Evolutionary conservation across 2,329 filamentous ascomycete genomes (phyloP).

Genomic region (Botrytis pseudocinerea): DNA sequence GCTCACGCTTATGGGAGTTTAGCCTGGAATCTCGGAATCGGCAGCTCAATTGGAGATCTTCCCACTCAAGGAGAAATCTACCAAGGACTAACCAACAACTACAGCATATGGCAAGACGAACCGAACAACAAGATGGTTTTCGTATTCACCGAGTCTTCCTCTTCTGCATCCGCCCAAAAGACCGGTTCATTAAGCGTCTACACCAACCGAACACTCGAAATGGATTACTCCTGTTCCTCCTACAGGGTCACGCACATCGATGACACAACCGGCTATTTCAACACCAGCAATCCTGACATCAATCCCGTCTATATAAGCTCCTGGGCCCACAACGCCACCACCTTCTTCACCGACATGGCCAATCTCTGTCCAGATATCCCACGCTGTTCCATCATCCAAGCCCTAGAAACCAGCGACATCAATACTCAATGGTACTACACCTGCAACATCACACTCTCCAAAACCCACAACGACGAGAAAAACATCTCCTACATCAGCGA

Average conservation of each 20-base stretch:
- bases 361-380: constrained; percentile 27
- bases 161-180: not conserved
- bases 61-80: not conserved
- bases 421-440: constrained; percentile 45
- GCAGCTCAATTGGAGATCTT: constrained; percentile 18
- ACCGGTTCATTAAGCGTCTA: constrained; percentile 36
- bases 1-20: constrained; percentile 48
- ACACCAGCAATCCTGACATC: constrained; percentile 38
- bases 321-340: constrained; percentile 41
- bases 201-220: constrained; percentile 42
- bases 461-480: constrained; percentile 40
- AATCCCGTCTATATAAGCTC: constrained; percentile 34
- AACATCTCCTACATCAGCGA: constrained; percentile 40
- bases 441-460: constrained; percentile 44
- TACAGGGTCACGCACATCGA: constrained; percentile 41
- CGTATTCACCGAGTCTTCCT: constrained; percentile 43
- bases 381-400: constrained; percentile 40
- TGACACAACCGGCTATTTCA: constrained; percentile 31
- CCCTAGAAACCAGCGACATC: constrained; percentile 44
- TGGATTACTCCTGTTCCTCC: constrained; percentile 39
- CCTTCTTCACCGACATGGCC: constrained; percentile 42
- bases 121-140: constrained; percentile 8
- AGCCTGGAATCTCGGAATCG: constrained; percentile 40
- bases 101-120: constrained; percentile 7
- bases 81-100: not conserved